Percentiles rank a stretch among this genome's conserved stretches.
Evolutionary conservation across 2,329 filamentous ascomycete species (phyloP).

Genomic region (Fusarium caatingaense): DNA sequence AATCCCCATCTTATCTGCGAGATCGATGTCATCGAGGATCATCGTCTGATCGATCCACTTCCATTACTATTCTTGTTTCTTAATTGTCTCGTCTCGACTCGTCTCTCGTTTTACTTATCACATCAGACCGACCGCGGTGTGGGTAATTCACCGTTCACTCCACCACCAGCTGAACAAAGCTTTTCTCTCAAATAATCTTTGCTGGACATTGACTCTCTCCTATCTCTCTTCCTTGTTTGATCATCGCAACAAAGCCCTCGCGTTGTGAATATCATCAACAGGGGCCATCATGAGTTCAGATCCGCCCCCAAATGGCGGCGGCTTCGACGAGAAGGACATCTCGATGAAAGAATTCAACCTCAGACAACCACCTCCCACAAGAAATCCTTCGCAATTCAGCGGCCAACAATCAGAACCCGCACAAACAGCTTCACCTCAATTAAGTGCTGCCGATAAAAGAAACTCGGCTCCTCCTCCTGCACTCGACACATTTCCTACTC

Average conservation of each 20-base stretch:
- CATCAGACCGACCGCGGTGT: slow-evolving; percentile 8
- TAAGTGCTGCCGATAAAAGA: slow-evolving; percentile 34
- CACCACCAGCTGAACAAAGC: slow-evolving; percentile 7
- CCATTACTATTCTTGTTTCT: slow-evolving; percentile 5
- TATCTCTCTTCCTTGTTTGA: background rate
- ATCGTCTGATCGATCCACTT: slow-evolving; percentile 35
- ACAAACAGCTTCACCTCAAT: slow-evolving; percentile 17
- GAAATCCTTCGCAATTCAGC: slow-evolving; percentile 29
- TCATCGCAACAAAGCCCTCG: background rate
- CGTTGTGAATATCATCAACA: slow-evolving; percentile 1
- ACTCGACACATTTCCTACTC: slow-evolving; percentile 48
- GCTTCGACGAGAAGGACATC: slow-evolving; percentile 31
- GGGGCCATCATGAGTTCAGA: slow-evolving; percentile 36
- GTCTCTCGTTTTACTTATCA: slow-evolving; percentile 29
- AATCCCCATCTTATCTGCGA: slow-evolving; percentile 8
- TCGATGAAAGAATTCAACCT: slow-evolving; percentile 31
- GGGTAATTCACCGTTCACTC: slow-evolving; percentile 34
- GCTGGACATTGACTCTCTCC: background rate
- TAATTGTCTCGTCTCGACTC: slow-evolving; percentile 5
- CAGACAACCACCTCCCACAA: slow-evolving; percentile 30
- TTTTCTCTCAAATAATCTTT: slow-evolving; percentile 5
- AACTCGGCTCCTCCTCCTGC: slow-evolving; percentile 44
- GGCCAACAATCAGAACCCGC: slow-evolving; percentile 5
- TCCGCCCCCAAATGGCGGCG: slow-evolving; percentile 14
- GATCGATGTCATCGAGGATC: slow-evolving; percentile 35